Evolutionary conservation across 164 flowering plant genomes (phyloP).

Genomic region (Nymphaea colorata): DNA sequence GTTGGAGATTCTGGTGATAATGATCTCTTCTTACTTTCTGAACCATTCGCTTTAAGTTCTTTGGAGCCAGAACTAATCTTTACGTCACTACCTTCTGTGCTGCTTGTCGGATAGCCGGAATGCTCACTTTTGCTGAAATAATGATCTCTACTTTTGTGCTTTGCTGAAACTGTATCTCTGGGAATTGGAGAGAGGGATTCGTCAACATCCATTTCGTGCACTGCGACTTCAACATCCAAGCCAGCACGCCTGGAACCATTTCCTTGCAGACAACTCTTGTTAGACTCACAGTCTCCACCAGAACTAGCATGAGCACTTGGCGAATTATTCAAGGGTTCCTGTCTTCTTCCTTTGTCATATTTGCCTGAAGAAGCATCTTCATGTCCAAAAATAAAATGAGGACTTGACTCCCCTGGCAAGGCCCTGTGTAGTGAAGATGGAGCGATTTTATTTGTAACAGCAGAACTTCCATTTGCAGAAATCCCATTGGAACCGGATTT

Average conservation of each 20-base stretch:
- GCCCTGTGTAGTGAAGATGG: not conserved
- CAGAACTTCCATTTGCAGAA: not conserved
- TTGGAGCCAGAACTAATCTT: conserved; percentile 6
- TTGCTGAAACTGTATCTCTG: conserved; percentile 8
- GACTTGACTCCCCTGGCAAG: too few relatives aligned
- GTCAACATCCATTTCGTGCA: conserved; percentile 5
- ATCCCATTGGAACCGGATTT: not conserved
- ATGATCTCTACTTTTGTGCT: conserved; percentile 10
- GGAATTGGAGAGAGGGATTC: conserved; percentile 12
- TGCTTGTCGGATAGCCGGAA: conserved; percentile 3
- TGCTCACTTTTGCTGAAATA: not conserved
- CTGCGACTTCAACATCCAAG: conserved; percentile 12
- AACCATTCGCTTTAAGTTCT: conserved; percentile 6
- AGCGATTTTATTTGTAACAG: not conserved
- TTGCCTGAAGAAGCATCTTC: too few relatives aligned
- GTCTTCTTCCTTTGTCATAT: too few relatives aligned
- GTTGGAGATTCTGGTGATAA: conserved; percentile 18
- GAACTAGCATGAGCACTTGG: too few relatives aligned
- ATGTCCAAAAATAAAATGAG: too few relatives aligned
- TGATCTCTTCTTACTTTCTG: conserved; percentile 11
- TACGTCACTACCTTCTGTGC: conserved; percentile 2
- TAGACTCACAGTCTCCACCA: too few relatives aligned
- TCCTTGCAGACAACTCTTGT: not conserved
- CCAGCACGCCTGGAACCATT: not conserved
- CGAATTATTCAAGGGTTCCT: too few relatives aligned